Base-by-base conservation (phyloP, 345 rosid species). In the Trapa bicornis region DNA sequence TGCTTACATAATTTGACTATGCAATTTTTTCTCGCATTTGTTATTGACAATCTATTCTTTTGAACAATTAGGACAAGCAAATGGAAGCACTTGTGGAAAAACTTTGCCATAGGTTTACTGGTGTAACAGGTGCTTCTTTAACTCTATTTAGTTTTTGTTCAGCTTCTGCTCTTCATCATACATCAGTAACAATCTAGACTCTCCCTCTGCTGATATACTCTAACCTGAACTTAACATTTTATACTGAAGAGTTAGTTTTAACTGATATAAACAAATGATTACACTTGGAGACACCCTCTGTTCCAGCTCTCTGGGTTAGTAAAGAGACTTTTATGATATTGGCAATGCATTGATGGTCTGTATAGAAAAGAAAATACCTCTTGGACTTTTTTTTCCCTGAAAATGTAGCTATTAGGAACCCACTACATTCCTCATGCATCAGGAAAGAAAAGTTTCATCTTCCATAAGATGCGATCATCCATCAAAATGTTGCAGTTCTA, bases 21-120 rank as follows among this genome's bases (percentile, higher is more conserved):
- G 33, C 4, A 3, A 15, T 50, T 17, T 29, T 22, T n/a, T 2
- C 53, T 65, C 66, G 42, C 6, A 41, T 42, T 47, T 65, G 17
- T 37, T 37, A 37, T 47, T 42, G 17, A 65, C 6, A 13, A 65
- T 43, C 36, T 41, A 47, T 65, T 68, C 47, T 72, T 64, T 35
- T 52, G 43, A 67, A 67, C 77, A 50, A 76, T 67, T 78, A 94
- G 97, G 99, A 94, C 73, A 94, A 85, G 80, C 99, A 94, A 78
- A 91, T 94, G 97, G 99, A 94, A 68, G 79, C 96, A 70, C 92
- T 94, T 70, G 96, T 94, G 74, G 99, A 89, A 80, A 94, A 94
- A 80, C 99, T 91, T 63, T 94, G 99, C 89, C 87, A 94, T 72
- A 83, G 99, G 82, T 89, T 94, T 75, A 76, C 82, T 65, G 99